Percentiles rank a stretch among this genome's conserved stretches.
phyloP scores from a whole-genome alignment of 306 rosid genomes.

The Cucumis sativus region DNA sequence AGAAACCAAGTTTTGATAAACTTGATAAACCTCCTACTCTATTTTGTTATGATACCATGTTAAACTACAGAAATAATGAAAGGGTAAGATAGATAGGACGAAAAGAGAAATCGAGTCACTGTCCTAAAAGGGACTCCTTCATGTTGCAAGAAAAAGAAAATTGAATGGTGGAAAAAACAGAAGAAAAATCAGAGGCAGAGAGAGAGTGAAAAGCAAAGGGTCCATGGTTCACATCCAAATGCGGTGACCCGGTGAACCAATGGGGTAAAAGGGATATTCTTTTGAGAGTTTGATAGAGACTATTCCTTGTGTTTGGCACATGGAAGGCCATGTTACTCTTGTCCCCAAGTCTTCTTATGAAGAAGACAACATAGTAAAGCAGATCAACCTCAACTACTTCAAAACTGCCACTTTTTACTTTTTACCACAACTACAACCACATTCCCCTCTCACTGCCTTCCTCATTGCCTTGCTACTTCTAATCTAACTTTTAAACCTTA shows the following conservation, averaged over 20 bases:
- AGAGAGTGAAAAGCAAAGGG: conserved; percentile 29
- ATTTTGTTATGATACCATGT: background rate
- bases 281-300: conserved; percentile 50
- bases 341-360: conserved; percentile 32
- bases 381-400: conserved; percentile 35
- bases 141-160: conserved; percentile 64
- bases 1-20: background rate
- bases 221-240: background rate
- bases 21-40: no score
- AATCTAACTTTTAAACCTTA: background rate
- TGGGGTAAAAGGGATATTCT: conserved; percentile 24
- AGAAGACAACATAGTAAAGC: conserved; percentile 25
- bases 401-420: conserved; percentile 18
- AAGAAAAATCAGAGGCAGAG: conserved; percentile 10
- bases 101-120: background rate
- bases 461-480: background rate
- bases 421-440: background rate
- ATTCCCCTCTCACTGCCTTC: background rate
- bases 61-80: background rate
- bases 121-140: conserved; percentile 14
- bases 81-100: background rate
- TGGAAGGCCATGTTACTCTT: conserved; percentile 96
- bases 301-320: conserved; percentile 50
- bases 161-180: conserved; percentile 20
- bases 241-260: background rate